A percentile compares a stretch with the other conserved stretches of the same genome.
These are phyloP conservation scores for Podospora conica DNA, from an alignment of 495 filamentous ascomycete genomes.

Conservation along the genomic window DNA sequence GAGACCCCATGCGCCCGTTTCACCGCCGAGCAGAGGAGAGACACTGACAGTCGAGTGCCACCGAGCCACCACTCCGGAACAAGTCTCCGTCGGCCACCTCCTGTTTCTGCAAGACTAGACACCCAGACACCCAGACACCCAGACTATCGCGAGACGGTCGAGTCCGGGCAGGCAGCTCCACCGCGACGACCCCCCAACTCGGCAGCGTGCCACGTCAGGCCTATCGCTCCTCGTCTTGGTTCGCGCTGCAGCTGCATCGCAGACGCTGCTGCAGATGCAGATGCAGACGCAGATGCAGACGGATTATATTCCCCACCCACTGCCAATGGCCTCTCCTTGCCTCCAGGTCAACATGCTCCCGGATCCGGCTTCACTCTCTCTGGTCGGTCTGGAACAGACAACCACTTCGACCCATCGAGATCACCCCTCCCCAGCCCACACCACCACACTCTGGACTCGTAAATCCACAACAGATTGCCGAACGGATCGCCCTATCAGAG, in stretches of 20 bases:
- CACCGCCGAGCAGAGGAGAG: not conserved
- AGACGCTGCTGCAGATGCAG: not conserved
- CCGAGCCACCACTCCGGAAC: not conserved
- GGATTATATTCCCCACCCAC: not conserved
- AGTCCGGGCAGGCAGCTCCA: too few species aligned
- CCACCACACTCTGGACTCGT: not conserved
- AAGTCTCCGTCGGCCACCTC: not conserved
- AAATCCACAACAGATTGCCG: constrained; percentile 8
- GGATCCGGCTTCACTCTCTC: not conserved
- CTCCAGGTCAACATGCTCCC: not conserved
- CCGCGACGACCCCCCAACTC: too few species aligned
- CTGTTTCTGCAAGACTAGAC: too few species aligned
- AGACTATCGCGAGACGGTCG: too few species aligned
- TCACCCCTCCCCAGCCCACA: not conserved
- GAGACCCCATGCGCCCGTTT: not conserved
- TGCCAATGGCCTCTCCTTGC: constrained; percentile 1
- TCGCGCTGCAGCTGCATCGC: not conserved
- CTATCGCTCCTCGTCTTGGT: not conserved
- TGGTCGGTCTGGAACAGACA: not conserved
- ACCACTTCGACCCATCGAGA: not conserved
- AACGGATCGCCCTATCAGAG: constrained; percentile 1
- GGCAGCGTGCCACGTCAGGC: not conserved
- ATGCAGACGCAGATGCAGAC: not conserved
- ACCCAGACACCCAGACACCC: too few species aligned
- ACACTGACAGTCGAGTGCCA: too few species aligned